These are phyloP conservation scores for Beta corolliflora DNA, from an alignment of 179 eudicot species.

Conservation along the genomic window DNA sequence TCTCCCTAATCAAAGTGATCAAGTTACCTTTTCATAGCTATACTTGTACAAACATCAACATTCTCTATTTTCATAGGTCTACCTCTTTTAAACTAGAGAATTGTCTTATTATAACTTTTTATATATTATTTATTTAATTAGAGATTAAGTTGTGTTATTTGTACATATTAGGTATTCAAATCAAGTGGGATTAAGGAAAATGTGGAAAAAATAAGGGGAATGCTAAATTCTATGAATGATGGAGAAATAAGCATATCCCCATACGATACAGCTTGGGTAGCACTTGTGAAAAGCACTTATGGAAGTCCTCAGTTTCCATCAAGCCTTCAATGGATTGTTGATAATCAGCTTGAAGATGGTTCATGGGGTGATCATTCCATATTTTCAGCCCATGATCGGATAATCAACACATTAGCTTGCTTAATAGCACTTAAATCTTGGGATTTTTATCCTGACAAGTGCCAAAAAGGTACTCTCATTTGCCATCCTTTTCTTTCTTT, in stretches of 20 bases:
- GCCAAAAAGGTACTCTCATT: slow-evolving; percentile 47
- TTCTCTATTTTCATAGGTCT: background rate
- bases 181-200: slow-evolving; percentile 24
- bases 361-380: slow-evolving; percentile 75
- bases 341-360: slow-evolving; percentile 76
- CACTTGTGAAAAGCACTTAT: slow-evolving; percentile 58
- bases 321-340: slow-evolving; percentile 67
- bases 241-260: slow-evolving; percentile 77
- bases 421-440: slow-evolving; percentile 76
- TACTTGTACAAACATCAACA: background rate
- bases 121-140: background rate
- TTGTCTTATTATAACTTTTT: background rate
- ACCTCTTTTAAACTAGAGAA: background rate
- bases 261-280: slow-evolving; percentile 96
- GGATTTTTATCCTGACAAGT: slow-evolving; percentile 47
- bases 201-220: slow-evolving; percentile 39
- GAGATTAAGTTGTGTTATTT: background rate
- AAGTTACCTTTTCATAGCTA: background rate
- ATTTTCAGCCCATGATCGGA: slow-evolving; percentile 66
- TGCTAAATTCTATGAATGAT: slow-evolving; percentile 63
- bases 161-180: slow-evolving; percentile 4
- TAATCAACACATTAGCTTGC: slow-evolving; percentile 74
- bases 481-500: background rate
- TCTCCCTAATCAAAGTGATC: background rate
- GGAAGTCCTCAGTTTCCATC: slow-evolving; percentile 69